Percentiles rank a stretch among this genome's conserved stretches.
These are phyloP conservation scores for Sicyos baderoa DNA, from an alignment of 306 rosid genomes.

Conservation along the genomic window DNA sequence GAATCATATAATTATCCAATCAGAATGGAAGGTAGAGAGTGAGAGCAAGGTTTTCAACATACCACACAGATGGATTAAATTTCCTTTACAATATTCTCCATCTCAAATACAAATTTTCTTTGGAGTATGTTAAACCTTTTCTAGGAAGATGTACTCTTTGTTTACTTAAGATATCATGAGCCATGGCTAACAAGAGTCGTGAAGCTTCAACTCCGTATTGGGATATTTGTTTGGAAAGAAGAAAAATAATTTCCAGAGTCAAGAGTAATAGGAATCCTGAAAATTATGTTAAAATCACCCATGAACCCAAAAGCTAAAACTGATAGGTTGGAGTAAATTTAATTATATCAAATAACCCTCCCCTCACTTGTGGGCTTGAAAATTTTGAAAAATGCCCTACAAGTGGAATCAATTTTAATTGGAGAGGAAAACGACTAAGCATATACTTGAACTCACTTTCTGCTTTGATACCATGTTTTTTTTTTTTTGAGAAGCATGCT, in stretches of 20 bases:
- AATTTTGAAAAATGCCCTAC: no score
- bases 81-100: background rate
- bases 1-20: slow-evolving; percentile 86
- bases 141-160: background rate
- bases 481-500: no score
- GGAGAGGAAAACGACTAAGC: no score
- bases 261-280: background rate
- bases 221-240: background rate
- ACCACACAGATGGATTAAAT: background rate
- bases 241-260: background rate
- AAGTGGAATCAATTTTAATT: no score
- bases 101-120: background rate
- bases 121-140: background rate
- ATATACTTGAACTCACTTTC: no score
- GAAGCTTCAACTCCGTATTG: background rate
- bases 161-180: background rate
- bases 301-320: no score
- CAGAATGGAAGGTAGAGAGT: slow-evolving; percentile 48
- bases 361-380: no score
- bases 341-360: no score
- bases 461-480: no score
- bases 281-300: no score
- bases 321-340: no score
- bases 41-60: slow-evolving; percentile 12
- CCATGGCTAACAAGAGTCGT: background rate